phyloP scores from a whole-genome alignment of 106 monocot species.

The Acorus calamus region DNA sequence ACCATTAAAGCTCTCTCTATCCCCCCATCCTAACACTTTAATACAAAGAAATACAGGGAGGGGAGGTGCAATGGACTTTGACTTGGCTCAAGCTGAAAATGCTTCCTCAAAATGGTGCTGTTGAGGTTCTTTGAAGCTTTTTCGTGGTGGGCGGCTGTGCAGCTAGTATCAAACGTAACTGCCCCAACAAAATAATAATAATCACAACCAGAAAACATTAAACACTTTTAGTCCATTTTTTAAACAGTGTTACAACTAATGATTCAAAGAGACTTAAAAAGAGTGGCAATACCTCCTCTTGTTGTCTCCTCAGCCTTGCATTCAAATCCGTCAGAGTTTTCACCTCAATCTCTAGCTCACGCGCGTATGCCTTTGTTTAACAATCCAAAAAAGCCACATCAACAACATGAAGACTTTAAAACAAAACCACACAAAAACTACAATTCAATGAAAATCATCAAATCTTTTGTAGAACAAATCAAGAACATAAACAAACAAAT shows the following conservation, averaged over 20 bases:
- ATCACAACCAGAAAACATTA: background rate
- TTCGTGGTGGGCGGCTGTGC: no score
- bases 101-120: background rate
- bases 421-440: background rate
- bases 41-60: background rate
- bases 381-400: no score
- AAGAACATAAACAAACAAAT: background rate
- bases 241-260: background rate
- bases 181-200: background rate
- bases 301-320: conserved; percentile 31
- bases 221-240: background rate
- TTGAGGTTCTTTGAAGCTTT: no score
- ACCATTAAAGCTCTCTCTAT: background rate
- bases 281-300: conserved; percentile 28
- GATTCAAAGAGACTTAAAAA: no score
- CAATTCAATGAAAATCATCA: no score
- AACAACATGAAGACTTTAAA: no score
- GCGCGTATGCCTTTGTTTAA: conserved; percentile 35
- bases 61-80: background rate
- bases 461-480: background rate
- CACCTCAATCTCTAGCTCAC: conserved; percentile 48
- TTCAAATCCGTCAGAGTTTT: conserved; percentile 30
- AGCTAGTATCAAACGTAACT: conserved; percentile 12
- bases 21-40: background rate
- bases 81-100: background rate